Conservation (phyloP, 2,329 filamentous ascomycete species). For the Xylariaceae sp. region DNA sequence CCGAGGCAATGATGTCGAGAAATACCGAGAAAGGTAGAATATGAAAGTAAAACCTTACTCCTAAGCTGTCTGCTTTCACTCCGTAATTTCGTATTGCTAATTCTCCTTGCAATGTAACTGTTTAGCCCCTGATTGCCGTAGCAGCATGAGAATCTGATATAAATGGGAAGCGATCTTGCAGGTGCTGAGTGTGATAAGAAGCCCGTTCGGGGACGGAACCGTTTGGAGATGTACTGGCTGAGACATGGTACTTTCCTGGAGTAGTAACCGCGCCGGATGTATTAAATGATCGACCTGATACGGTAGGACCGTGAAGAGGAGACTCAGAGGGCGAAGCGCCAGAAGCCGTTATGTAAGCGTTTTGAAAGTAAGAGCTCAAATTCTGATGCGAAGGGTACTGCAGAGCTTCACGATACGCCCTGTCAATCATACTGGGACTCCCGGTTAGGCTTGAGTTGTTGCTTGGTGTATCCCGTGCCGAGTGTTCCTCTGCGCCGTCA, state of each 20-base stretch:
- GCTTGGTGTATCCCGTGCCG: conserved; percentile 43
- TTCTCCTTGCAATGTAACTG: neutral
- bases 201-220: conserved; percentile 28
- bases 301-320: conserved; percentile 36
- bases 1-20: conserved; percentile 13
- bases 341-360: conserved; percentile 37
- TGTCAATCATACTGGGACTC: conserved; percentile 46
- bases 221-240: conserved; percentile 48
- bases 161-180: conserved; percentile 56
- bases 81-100: neutral
- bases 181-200: conserved; percentile 45
- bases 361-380: conserved; percentile 46
- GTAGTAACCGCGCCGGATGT: conserved; percentile 43
- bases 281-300: conserved; percentile 39
- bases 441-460: conserved; percentile 45
- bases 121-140: conserved; percentile 54
- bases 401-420: conserved; percentile 45
- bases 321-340: conserved; percentile 45
- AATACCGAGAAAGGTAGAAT: neutral
- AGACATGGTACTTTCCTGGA: conserved; percentile 47
- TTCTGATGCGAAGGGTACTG: conserved; percentile 51
- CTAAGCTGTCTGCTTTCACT: neutral
- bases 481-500: conserved; percentile 49
- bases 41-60: neutral
- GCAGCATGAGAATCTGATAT: conserved; percentile 56